Percentiles rank a stretch among this genome's conserved stretches.
Evolutionary conservation across 352 stramenopile species (phyloP).

Genomic region (Thalassiosira hispida): DNA sequence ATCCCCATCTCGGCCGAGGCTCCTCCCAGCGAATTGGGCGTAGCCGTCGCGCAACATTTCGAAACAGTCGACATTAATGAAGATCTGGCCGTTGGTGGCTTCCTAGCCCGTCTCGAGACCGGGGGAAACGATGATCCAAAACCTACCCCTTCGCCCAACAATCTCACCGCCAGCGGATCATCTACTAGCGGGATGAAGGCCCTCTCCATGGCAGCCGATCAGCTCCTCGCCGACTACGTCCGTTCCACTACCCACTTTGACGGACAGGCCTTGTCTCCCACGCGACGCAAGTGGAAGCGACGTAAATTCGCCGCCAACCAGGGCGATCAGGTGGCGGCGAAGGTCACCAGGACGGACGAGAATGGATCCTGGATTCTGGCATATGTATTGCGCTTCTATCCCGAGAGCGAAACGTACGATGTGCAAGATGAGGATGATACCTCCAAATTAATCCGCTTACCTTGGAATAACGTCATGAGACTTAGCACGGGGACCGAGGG

Average conservation of each 20-base stretch:
- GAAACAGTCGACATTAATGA: slow-evolving; percentile 82
- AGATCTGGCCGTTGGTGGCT: slow-evolving; percentile 81
- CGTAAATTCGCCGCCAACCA: slow-evolving; percentile 78
- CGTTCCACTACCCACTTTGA: slow-evolving; percentile 68
- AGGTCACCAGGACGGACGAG: slow-evolving; percentile 83
- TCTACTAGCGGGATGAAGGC: slow-evolving; percentile 25
- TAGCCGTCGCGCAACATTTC: slow-evolving; percentile 85
- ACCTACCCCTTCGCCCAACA: not conserved
- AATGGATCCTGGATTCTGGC: slow-evolving; percentile 92
- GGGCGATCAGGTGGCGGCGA: slow-evolving; percentile 84
- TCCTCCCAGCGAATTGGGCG: slow-evolving; percentile 78
- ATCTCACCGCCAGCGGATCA: not conserved
- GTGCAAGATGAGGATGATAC: slow-evolving; percentile 95
- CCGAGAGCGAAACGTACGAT: slow-evolving; percentile 92
- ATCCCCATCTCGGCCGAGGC: slow-evolving; percentile 74
- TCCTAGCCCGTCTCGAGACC: slow-evolving; percentile 71
- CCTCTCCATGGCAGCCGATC: slow-evolving; percentile 23
- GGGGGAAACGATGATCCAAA: slow-evolving; percentile 49
- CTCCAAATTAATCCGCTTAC: slow-evolving; percentile 90
- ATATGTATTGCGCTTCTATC: slow-evolving; percentile 89
- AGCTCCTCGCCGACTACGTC: slow-evolving; percentile 74
- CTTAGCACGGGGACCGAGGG: slow-evolving; percentile 80
- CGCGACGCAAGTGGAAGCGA: slow-evolving; percentile 65
- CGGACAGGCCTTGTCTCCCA: slow-evolving; percentile 34
- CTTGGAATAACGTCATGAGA: slow-evolving; percentile 86